Base-by-base conservation (phyloP, 768 basidiomycete species). In the Russula earlei region DNA sequence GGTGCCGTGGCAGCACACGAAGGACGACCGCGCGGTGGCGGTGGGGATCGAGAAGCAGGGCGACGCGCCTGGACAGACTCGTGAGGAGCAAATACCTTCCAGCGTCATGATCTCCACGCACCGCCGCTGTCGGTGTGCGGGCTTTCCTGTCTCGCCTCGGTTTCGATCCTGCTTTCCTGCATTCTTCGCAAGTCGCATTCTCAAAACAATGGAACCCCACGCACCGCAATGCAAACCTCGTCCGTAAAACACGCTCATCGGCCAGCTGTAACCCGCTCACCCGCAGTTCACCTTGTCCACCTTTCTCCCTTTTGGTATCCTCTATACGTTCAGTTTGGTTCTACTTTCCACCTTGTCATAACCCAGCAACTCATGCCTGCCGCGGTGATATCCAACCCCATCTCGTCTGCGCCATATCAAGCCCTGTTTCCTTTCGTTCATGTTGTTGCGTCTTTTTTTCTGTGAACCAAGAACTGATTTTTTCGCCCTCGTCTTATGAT, bases 1-100 rank as follows among this genome's bases (percentile, higher is more conserved):
- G 57, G 57, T 17, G 47, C 52, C 15, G 52, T 49, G 27, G 90
- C 81, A 27, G 83, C 81, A 66, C 85, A 90, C 69, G 83, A 52
- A 38, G 33, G 50, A n/a, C 60, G 55, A 38, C 59, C 49, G 25
- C 59, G 59, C 8, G 22, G 24, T 12, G 56, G 17, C 11, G 43
- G 36, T 27, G 51, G 29, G 10, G 58, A 60, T n/a, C 58, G 54
- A 44, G 61, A 62, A 38, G 24, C 40, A 38, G 44, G 45, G 24
- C 57, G 51, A 34, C 54, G 55, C 20, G 36, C 33, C 37, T 56
- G 59, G 61, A 56, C 47, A 36, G 61, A 62, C 24, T 31, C 53
- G 17, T 60, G 50, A 52, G 40, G 27, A 24, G 38, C 22, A 20
- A n/a, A 9, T 3, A 14, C 29, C 11, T 37, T n/a, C 3, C 47